Evolutionary conservation across 2,329 filamentous ascomycete genomes (phyloP).

Genomic region (Akanthomyces uredinophilus): DNA sequence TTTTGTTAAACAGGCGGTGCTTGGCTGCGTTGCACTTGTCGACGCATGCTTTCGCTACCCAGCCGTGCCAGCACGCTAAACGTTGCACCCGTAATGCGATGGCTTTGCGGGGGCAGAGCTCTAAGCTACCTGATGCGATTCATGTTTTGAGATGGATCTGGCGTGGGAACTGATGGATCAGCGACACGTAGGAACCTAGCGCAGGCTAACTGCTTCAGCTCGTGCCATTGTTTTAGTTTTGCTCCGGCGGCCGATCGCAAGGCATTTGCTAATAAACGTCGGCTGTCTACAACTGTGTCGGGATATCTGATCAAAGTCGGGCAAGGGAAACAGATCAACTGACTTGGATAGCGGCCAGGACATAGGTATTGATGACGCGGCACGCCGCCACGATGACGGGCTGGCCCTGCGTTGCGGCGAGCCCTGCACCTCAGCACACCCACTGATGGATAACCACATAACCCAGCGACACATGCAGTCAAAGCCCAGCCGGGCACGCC

Average conservation of each 20-base stretch:
- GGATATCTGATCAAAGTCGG: no score
- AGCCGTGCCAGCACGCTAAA: background rate
- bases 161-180: background rate
- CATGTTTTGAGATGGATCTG: background rate
- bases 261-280: background rate
- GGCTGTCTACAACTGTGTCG: background rate
- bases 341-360: no score
- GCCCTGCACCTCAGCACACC: background rate
- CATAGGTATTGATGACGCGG: background rate
- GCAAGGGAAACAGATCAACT: no score
- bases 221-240: background rate
- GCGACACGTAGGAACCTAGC: background rate
- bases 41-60: background rate
- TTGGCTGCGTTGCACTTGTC: no score
- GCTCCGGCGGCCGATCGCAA: background rate
- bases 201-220: background rate
- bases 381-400: background rate
- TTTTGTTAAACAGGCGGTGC: no score
- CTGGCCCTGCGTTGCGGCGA: background rate
- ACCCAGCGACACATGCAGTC: background rate
- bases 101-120: background rate
- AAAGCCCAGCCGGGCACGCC: background rate
- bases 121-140: conserved; percentile 2
- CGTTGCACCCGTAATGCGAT: background rate
- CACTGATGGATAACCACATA: background rate